Conservation (phyloP, 108 stramenopile genomes). For the Nitzschia palea region DNA sequence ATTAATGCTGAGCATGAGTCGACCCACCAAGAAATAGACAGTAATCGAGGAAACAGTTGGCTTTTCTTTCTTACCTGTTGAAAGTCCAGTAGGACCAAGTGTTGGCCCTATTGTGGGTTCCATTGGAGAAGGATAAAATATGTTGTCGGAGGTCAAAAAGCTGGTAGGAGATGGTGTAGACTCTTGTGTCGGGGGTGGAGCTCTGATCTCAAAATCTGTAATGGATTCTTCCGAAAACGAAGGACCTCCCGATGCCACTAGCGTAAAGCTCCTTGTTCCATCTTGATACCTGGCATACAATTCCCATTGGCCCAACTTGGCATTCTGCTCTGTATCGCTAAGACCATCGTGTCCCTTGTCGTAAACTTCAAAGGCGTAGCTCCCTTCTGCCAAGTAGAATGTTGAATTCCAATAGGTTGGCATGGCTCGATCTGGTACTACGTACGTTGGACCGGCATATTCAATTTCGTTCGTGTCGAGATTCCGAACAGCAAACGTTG, state of each 20-base stretch:
- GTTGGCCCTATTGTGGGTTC: too few relatives aligned
- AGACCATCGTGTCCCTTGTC: slow-evolving; percentile 48
- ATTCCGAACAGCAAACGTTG: slow-evolving; percentile 26
- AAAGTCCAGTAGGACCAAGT: too few relatives aligned
- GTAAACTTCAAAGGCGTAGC: slow-evolving; percentile 53
- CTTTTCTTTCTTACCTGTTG: too few relatives aligned
- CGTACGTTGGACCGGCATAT: slow-evolving; percentile 25
- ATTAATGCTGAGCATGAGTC: too few relatives aligned
- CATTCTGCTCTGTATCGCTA: slow-evolving; percentile 4
- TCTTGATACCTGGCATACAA: slow-evolving; percentile 14
- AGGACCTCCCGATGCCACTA: not conserved
- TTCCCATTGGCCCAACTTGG: slow-evolving; percentile 4
- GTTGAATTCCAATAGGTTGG: not conserved
- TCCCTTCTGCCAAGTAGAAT: slow-evolving; percentile 17
- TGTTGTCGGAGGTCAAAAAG: too few relatives aligned
- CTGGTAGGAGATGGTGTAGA: not conserved
- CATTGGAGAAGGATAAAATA: too few relatives aligned
- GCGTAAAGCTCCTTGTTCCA: not conserved
- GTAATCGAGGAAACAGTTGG: too few relatives aligned
- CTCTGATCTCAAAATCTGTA: not conserved
- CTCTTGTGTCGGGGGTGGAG: not conserved
- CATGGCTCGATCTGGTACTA: not conserved
- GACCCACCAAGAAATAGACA: too few relatives aligned
- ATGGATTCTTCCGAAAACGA: not conserved
- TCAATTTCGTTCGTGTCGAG: not conserved